phyloP scores from a whole-genome alignment of 164 flowering plant species.

The Vitis labrusca region DNA sequence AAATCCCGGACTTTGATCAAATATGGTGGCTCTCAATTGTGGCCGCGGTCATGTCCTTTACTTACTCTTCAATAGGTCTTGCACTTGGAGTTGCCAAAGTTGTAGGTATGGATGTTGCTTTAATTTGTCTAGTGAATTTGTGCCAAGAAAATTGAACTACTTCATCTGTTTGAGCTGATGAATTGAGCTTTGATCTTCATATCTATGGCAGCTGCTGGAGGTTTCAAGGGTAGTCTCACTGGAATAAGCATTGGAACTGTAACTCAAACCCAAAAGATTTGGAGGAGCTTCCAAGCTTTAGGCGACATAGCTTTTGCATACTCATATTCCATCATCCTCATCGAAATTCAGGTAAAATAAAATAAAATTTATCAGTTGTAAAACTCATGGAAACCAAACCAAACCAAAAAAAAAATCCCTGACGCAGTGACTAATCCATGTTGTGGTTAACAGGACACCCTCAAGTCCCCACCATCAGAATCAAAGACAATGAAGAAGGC shows the following conservation, averaged over 20 bases:
- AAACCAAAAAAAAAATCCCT: too few species aligned
- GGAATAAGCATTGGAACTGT: slow-evolving; percentile 57
- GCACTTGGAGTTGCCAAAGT: slow-evolving; percentile 54
- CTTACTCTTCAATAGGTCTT: slow-evolving; percentile 60
- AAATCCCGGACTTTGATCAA: slow-evolving; percentile 65
- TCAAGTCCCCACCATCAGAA: too few species aligned
- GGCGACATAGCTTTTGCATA: slow-evolving; percentile 78
- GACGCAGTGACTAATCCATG: too few species aligned
- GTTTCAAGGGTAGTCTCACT: slow-evolving; percentile 52
- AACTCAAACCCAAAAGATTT: slow-evolving; percentile 49
- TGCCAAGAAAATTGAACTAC: too few species aligned
- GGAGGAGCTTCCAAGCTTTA: slow-evolving; percentile 74
- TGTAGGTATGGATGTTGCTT: slow-evolving; percentile 27
- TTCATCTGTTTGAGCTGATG: too few species aligned
- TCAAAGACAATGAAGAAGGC: too few species aligned
- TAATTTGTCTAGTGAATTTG: neutral
- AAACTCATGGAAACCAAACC: too few species aligned
- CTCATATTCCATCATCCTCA: slow-evolving; percentile 56
- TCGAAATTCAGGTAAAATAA: slow-evolving; percentile 61
- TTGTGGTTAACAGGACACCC: too few species aligned
- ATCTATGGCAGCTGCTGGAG: slow-evolving; percentile 26
- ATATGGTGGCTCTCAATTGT: slow-evolving; percentile 57
- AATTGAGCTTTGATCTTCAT: neutral
- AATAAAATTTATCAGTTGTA: neutral
- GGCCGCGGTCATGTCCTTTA: slow-evolving; percentile 78